Conservation (phyloP, 2,329 filamentous ascomycete species). For the Byssoonygena ceratinophila region DNA sequence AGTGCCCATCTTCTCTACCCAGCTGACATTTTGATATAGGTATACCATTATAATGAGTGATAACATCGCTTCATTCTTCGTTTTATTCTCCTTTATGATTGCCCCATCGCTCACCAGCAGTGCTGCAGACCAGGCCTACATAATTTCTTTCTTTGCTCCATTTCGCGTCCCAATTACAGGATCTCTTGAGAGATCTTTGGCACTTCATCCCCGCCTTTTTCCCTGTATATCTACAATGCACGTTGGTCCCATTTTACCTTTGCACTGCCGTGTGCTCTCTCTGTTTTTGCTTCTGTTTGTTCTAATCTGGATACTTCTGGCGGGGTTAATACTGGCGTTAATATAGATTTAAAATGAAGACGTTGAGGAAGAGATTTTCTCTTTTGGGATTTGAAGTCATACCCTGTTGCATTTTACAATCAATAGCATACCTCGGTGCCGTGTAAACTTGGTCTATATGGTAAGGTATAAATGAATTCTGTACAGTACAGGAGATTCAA, state of each 20-base stretch:
- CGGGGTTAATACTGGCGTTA: constrained; percentile 5
- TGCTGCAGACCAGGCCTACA: neutral
- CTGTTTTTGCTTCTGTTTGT: neutral
- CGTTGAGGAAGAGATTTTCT: neutral
- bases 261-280: neutral
- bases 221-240: constrained; percentile 9
- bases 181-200: neutral
- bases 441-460: too few species aligned
- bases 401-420: neutral
- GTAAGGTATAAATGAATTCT: too few species aligned
- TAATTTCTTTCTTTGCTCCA: neutral
- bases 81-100: neutral
- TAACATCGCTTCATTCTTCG: neutral
- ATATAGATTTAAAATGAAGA: constrained; percentile 1
- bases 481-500: too few species aligned
- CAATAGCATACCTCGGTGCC: too few species aligned
- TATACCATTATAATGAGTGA: constrained; percentile 82
- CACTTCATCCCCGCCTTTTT: neutral
- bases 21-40: constrained; percentile 41
- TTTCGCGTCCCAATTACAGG: neutral
- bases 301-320: neutral
- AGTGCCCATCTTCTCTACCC: neutral
- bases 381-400: neutral
- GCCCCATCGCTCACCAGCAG: neutral
- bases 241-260: neutral